Evolutionary conservation across 2,329 filamentous ascomycete species (phyloP).

Genomic region (Coniochaeta sp.): DNA sequence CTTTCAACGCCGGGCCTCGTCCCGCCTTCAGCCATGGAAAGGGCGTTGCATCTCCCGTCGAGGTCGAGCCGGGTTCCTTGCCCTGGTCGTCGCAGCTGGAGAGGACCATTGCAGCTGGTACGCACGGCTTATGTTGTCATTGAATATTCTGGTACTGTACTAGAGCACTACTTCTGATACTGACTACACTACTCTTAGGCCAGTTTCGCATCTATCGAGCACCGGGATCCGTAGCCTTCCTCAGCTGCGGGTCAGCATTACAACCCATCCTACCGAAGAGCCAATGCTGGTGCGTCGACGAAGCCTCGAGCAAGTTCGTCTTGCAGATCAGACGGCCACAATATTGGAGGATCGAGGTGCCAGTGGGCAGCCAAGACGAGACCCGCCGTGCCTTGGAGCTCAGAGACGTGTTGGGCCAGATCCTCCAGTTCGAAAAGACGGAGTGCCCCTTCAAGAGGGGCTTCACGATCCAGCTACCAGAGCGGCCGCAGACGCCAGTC

Average conservation of each 20-base stretch:
- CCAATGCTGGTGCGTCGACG: slow-evolving; percentile 90
- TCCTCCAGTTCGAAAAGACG: slow-evolving; percentile 82
- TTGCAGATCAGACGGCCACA: slow-evolving; percentile 74
- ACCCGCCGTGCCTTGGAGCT: slow-evolving; percentile 57
- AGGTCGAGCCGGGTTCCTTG: slow-evolving; percentile 54
- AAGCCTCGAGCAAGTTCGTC: slow-evolving; percentile 73
- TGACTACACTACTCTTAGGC: slow-evolving; percentile 34
- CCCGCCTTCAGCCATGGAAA: slow-evolving; percentile 23
- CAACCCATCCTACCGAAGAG: slow-evolving; percentile 85
- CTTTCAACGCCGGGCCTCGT: slow-evolving; percentile 36
- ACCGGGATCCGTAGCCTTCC: slow-evolving; percentile 77
- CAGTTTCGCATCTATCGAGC: slow-evolving; percentile 79
- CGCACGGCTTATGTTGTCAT: not conserved
- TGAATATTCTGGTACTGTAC: too few relatives aligned
- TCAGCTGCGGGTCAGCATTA: slow-evolving; percentile 76
- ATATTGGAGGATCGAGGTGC: slow-evolving; percentile 87
- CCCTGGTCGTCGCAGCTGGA: slow-evolving; percentile 72
- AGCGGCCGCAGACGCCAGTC: slow-evolving; percentile 56
- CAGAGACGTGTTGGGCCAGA: slow-evolving; percentile 60
- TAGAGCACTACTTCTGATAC: slow-evolving; percentile 1
- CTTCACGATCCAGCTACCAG: slow-evolving; percentile 68
- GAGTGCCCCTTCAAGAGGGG: slow-evolving; percentile 75
- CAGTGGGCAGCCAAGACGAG: slow-evolving; percentile 57
- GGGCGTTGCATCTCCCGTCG: slow-evolving; percentile 19
- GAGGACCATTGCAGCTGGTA: slow-evolving; percentile 72